A percentile compares a stretch with the other conserved stretches of the same genome.
Evolutionary conservation across 164 flowering plant genomes (phyloP).

Genomic region (Amborella trichopoda): DNA sequence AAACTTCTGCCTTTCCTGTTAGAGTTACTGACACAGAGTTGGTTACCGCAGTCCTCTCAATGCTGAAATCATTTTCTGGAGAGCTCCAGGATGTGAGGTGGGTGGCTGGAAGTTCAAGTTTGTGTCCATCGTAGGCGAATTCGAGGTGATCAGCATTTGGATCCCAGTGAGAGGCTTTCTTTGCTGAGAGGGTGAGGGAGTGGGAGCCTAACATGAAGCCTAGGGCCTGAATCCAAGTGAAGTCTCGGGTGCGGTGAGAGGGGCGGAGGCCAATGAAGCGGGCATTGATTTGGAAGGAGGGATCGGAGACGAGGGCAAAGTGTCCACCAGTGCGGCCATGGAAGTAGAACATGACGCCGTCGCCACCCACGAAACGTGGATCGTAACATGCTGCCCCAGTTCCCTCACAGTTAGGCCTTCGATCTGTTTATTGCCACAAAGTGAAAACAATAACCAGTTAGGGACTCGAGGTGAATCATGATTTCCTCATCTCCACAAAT

Average conservation of each 20-base stretch:
- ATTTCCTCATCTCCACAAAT: background rate
- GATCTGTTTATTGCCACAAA: constrained; percentile 23
- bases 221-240: constrained; percentile 69
- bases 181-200: constrained; percentile 42
- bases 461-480: background rate
- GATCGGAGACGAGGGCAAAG: constrained; percentile 48
- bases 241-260: constrained; percentile 49
- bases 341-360: constrained; percentile 67
- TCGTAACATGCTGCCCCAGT: constrained; percentile 70
- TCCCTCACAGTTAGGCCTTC: constrained; percentile 49
- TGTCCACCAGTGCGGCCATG: constrained; percentile 57
- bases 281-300: constrained; percentile 28
- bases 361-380: constrained; percentile 71
- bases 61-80: constrained; percentile 15
- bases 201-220: constrained; percentile 48
- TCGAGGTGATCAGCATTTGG: constrained; percentile 39
- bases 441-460: background rate
- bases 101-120: constrained; percentile 17
- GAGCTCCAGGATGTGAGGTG: constrained; percentile 37
- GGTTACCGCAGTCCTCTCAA: constrained; percentile 23
- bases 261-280: constrained; percentile 49
- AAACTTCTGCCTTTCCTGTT: constrained; percentile 23
- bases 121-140: constrained; percentile 36
- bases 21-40: constrained; percentile 24
- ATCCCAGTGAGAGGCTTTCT: constrained; percentile 32